Evolutionary conservation across 345 rosid genomes (phyloP), one percentile per base, ranked within the genome.

Genomic region (Melaleuca alternifolia): DNA sequence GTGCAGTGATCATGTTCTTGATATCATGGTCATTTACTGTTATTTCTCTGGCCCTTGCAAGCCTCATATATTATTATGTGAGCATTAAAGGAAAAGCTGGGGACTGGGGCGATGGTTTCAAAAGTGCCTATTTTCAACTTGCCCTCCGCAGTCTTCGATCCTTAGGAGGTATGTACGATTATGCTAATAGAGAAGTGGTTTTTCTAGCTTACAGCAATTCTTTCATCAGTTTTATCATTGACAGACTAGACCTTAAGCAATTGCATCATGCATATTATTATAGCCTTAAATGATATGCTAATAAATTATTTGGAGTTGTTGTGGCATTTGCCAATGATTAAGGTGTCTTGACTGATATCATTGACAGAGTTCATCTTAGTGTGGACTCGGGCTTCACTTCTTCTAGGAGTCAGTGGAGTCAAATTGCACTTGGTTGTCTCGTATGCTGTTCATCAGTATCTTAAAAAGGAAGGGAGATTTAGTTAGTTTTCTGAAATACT

Each of bases 51-150:
- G 98, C 97, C 51, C 98, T 98, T 84, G 99, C 98, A 89, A 95
- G 96, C 90, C 99, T 98, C 88, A 96, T 98, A 89, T 98, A 96
- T 92, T 95, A 98, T 89, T 98, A 98, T 65, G 99, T 98, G 87
- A 93, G 99, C 92, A 82, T 98, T 77, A 96, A 95, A 92, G 99
- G 99, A 87, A 98, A 98, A 91, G 99, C 98, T 59, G 99, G 99
- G 87, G 99, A 98, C 91, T 98, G 99, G 99, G 99, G 99, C 23
- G 99, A 98, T 86, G 99, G 99, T 90, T 95, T 98, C 92, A 98
- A 98, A 93, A 98, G 99, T 92, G 99, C 99, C 65, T 98, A 98
- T 92, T 96, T 98, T 88, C 99, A 98, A 90, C 91, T 96, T 87
- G 99, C 99, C 84, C 99, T 98, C 57, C 99, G 98, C 51, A 98